Percentiles rank a stretch among this genome's conserved stretches.
Evolutionary conservation across 495 filamentous ascomycete species (phyloP).

Genomic region (Penicillium cosmopolitanum): DNA sequence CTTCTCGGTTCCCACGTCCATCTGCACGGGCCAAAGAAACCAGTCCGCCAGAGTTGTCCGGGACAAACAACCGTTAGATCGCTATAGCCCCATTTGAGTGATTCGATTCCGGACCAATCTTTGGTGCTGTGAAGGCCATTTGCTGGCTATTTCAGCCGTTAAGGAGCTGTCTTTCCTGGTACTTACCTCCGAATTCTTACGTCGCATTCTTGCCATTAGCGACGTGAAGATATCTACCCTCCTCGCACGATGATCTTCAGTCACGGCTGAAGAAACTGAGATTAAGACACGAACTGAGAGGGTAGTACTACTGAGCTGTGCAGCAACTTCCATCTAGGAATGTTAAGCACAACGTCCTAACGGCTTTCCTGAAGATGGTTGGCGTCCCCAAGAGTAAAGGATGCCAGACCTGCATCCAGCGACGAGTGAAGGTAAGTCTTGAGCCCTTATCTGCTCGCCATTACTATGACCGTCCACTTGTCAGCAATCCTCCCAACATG

Average conservation of each 20-base stretch:
- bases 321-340: background rate
- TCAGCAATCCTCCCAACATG: background rate
- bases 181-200: background rate
- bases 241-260: background rate
- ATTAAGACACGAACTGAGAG: background rate
- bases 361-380: slow-evolving; percentile 32
- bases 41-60: background rate
- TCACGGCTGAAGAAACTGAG: background rate
- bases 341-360: background rate
- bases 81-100: background rate
- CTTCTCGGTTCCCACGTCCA: background rate
- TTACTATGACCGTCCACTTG: background rate
- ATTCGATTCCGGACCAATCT: background rate
- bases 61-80: background rate
- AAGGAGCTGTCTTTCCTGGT: background rate
- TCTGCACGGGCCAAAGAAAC: slow-evolving; percentile 5
- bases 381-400: slow-evolving; percentile 47
- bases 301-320: background rate
- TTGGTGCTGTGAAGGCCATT: background rate
- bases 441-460: background rate
- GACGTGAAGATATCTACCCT: background rate
- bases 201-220: background rate
- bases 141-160: slow-evolving; percentile 3
- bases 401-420: slow-evolving; percentile 39
- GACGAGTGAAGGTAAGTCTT: slow-evolving; percentile 31